A percentile compares a stretch with the other conserved stretches of the same genome.
Evolutionary conservation across 1,284 basidiomycete species (phyloP).

Genomic region (Boletus semigastroideus): DNA sequence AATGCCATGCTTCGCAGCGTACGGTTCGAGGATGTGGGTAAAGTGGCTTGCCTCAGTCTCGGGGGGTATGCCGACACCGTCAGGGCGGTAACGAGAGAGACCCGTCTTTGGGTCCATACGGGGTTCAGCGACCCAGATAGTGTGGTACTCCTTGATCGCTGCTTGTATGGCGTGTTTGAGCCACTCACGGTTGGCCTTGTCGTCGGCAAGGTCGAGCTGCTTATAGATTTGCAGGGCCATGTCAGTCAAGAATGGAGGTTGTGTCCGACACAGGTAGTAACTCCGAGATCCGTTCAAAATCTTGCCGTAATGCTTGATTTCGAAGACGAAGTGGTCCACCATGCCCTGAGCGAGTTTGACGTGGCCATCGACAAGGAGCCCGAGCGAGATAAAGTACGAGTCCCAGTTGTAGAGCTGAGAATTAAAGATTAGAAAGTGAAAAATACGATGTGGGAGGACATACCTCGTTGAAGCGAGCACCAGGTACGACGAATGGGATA

Average conservation of each 20-base stretch:
- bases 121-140: conserved; percentile 93
- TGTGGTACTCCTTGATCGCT: conserved; percentile 98
- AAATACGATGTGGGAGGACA: conserved; percentile 21
- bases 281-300: conserved; percentile 77
- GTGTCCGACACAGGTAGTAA: conserved; percentile 93
- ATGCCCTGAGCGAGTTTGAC: conserved; percentile 94
- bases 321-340: conserved; percentile 98
- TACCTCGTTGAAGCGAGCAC: conserved; percentile 97
- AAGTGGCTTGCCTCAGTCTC: conserved; percentile 99
- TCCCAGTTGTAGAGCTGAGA: conserved; percentile 86
- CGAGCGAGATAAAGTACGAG: conserved; percentile 92
- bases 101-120: conserved; percentile 93
- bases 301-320: conserved; percentile 97
- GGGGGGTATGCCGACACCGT: conserved; percentile 94
- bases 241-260: conserved; percentile 98
- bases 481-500: conserved; percentile 95
- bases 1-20: conserved; percentile 88
- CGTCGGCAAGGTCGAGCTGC: conserved; percentile 84
- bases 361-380: conserved; percentile 92
- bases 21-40: conserved; percentile 95
- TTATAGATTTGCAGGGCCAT: conserved; percentile 98
- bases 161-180: conserved; percentile 93
- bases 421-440: conserved; percentile 10
- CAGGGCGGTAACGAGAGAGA: conserved; percentile 90
- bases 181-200: conserved; percentile 85